These are phyloP conservation scores for Pilasporangium apinafurcum DNA, from an alignment of 352 stramenopile species.

Conservation along the genomic window DNA sequence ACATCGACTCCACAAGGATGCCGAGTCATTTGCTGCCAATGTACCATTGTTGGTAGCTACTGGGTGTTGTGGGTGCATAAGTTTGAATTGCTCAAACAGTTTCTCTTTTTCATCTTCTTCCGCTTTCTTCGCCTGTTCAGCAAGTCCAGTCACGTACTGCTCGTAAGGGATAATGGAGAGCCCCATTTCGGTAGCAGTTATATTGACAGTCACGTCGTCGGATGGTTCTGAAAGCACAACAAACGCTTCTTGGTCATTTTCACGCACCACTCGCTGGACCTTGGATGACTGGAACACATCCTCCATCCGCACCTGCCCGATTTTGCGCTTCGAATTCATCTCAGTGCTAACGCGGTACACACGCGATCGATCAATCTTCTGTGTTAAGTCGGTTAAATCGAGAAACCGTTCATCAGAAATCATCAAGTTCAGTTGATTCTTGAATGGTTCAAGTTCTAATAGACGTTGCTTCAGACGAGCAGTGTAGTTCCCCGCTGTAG, in stretches of 20 bases:
- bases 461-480: conserved; percentile 29
- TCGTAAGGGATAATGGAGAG: conserved; percentile 51
- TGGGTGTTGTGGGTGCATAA: not conserved
- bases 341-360: conserved; percentile 62
- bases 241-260: conserved; percentile 58
- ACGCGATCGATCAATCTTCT: conserved; percentile 57
- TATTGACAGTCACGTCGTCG: conserved; percentile 17
- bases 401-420: conserved; percentile 63
- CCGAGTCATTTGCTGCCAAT: conserved; percentile 11
- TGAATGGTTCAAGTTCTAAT: conserved; percentile 35
- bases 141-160: conserved; percentile 28
- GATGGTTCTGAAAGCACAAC: conserved; percentile 29
- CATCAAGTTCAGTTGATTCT: conserved; percentile 81
- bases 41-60: conserved; percentile 2
- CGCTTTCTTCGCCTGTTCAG: conserved; percentile 13
- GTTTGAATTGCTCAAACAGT: conserved; percentile 19
- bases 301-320: conserved; percentile 59
- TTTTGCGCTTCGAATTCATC: conserved; percentile 56
- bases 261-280: conserved; percentile 54
- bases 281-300: conserved; percentile 58
- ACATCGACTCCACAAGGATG: conserved; percentile 43
- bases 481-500: conserved; percentile 16
- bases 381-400: conserved; percentile 38
- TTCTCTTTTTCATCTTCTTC: conserved; percentile 23
- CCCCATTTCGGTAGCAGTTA: conserved; percentile 22